phyloP scores from a whole-genome alignment of 2,329 filamentous ascomycete species.

The Xylariaceae sp. region DNA sequence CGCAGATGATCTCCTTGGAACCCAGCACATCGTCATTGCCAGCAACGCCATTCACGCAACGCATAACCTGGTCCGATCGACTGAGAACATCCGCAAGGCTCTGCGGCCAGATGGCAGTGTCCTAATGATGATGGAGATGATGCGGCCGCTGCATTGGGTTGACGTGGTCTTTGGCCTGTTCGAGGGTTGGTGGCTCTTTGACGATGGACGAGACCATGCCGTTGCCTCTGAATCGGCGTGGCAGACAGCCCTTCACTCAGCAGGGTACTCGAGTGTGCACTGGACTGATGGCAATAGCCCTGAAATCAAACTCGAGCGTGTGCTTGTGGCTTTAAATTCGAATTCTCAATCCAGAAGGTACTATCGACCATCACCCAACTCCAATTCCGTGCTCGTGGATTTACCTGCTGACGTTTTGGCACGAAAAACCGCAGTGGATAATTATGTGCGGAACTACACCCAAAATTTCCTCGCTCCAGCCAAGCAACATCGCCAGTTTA shows the following conservation, averaged over 20 bases:
- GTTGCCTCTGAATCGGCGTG: conserved; percentile 30
- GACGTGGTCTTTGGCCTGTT: conserved; percentile 44
- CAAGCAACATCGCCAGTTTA: too few relatives aligned
- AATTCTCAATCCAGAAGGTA: too few relatives aligned
- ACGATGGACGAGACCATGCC: conserved; percentile 38
- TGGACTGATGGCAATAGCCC: conserved; percentile 36
- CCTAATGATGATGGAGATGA: conserved; percentile 42
- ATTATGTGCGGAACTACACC: too few relatives aligned
- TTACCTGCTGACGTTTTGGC: too few relatives aligned
- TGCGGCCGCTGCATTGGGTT: conserved; percentile 35
- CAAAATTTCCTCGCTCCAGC: too few relatives aligned
- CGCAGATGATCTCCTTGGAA: conserved; percentile 13
- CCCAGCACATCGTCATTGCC: conserved; percentile 43
- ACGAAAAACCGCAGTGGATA: too few relatives aligned
- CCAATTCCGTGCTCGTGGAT: too few relatives aligned
- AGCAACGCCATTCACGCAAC: conserved; percentile 48
- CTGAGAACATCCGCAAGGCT: conserved; percentile 35
- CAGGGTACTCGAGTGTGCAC: conserved; percentile 34
- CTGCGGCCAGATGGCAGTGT: conserved; percentile 41
- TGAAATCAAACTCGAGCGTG: conserved; percentile 13
- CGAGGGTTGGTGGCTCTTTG: conserved; percentile 45
- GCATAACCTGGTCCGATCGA: conserved; percentile 28
- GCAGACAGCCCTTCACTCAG: conserved; percentile 27
- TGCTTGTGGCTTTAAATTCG: too few relatives aligned
- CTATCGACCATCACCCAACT: too few relatives aligned